Base-by-base conservation (phyloP, 1,284 basidiomycete species). In the Stygiomarasmius scandens region DNA sequence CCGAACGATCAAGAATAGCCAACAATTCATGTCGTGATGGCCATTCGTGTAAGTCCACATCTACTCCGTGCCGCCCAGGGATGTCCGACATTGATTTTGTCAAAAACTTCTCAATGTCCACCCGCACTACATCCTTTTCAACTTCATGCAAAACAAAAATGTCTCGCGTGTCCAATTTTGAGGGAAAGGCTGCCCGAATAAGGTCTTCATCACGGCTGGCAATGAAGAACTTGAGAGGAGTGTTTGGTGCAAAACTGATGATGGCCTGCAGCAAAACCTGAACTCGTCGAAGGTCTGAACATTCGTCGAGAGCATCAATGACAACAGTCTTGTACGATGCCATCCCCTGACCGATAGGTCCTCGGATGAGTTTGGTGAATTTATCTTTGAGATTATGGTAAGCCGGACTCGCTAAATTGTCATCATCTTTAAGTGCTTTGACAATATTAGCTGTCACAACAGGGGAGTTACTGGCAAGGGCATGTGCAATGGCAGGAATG, bases 41-140 rank as follows among this genome's bases (percentile, higher is more conserved):
- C 38, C 38, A 41, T 41, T 6, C 11, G 4, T 9, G 5, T 9
- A 16, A 41, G 16, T 4, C 16, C 6, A 4, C 16, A 34, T 14
- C 14, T 8, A 14, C 32, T 8, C 14, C 32, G 14, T 34, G 8
- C 8, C 38, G 38, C 16, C 16, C 16, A 8, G 5, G 8, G 6
- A 41, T 41, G 6, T 12, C 38, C n/a, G 6, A 6, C n/a, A 41
- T 9, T 8, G 11, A 12, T 19, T 19, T 19, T 19, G 6, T 19
- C 4, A 66, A 14, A 59, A 61, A 66, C 16, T 20, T 45, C 2
- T 36, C 16, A 52, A 66, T 66, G 36, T 64, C 64, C 20, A 51
- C 49, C 52, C 55, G 19, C 14, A 65, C 59, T 19, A 63, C 34
- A 32, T 50, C 22, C 24, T 58, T 58, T 45, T 64, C 64, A 2